A percentile compares a stretch with the other conserved stretches of the same genome.
Evolutionary conservation across 441 rosid species (phyloP).

Genomic region (Populus hybrid): DNA sequence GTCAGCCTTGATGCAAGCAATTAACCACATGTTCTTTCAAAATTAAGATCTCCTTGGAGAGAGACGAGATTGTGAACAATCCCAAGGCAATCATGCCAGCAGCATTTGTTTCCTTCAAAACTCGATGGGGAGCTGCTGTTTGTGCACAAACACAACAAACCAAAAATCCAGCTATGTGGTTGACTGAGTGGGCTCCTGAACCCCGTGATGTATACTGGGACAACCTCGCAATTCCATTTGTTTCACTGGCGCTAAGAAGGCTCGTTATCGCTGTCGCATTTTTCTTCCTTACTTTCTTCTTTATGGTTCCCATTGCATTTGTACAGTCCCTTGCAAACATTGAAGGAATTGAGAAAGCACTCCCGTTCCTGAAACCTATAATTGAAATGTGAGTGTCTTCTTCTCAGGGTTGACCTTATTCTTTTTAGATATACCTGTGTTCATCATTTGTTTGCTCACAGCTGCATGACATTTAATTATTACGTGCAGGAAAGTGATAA

Average conservation of each 20-base stretch:
- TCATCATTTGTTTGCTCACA: neutral
- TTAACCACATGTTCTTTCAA: neutral
- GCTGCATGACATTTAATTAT: neutral
- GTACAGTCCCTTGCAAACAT: constrained; percentile 96
- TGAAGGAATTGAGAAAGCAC: constrained; percentile 77
- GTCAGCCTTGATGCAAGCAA: neutral
- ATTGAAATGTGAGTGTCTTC: constrained; percentile 72
- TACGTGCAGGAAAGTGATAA: constrained; percentile 52
- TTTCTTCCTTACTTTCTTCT: constrained; percentile 94
- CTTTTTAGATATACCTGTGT: neutral
- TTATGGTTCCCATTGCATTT: constrained; percentile 91
- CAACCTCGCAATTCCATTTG: constrained; percentile 86
- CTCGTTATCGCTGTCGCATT: constrained; percentile 63
- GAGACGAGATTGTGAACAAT: constrained; percentile 46
- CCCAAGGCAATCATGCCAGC: constrained; percentile 70
- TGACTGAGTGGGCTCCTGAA: constrained; percentile 98
- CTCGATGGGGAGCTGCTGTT: constrained; percentile 93
- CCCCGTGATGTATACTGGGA: constrained; percentile 87
- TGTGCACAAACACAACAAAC: constrained; percentile 97
- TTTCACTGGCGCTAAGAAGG: constrained; percentile 67
- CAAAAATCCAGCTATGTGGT: constrained; percentile 81
- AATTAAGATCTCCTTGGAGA: constrained; percentile 58
- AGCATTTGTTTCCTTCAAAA: constrained; percentile 88
- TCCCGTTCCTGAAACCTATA: constrained; percentile 64
- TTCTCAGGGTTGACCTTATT: neutral